These are phyloP conservation scores for Crassisporium funariophilum DNA, from an alignment of 768 basidiomycete species.

Conservation along the genomic window DNA sequence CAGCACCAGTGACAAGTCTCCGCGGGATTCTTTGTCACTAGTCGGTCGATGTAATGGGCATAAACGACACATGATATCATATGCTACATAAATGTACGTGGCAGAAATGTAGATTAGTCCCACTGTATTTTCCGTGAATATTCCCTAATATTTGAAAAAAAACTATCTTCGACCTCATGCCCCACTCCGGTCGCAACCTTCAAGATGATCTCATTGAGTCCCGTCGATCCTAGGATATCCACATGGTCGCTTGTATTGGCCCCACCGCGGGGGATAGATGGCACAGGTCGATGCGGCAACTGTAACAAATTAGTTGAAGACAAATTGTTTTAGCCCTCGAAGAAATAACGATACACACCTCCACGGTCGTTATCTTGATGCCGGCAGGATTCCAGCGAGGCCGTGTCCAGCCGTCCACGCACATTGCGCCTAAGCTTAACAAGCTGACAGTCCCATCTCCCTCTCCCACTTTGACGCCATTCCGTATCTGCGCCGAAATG, in stretches of 20 bases:
- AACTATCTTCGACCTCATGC: constrained; percentile 66
- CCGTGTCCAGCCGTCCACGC: constrained; percentile 91
- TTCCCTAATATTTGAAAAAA: constrained; percentile 77
- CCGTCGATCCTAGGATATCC: constrained; percentile 78
- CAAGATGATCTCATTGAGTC: constrained; percentile 87
- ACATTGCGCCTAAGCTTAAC: constrained; percentile 92
- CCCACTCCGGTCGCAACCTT: constrained; percentile 87
- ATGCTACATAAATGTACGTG: not conserved
- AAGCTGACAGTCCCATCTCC: constrained; percentile 94
- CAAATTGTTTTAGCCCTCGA: not conserved
- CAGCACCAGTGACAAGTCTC: no score
- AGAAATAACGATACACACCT: constrained; percentile 50
- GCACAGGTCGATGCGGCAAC: constrained; percentile 79
- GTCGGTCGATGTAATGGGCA: no score
- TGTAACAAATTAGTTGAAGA: constrained; percentile 27
- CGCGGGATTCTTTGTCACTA: no score
- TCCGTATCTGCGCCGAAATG: constrained; percentile 50
- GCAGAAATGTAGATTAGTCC: no score
- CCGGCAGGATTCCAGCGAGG: constrained; percentile 89
- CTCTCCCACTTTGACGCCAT: constrained; percentile 91
- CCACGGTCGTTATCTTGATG: constrained; percentile 85
- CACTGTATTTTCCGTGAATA: constrained; percentile 76
- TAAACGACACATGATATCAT: not conserved
- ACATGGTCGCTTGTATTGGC: constrained; percentile 92
- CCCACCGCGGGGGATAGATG: constrained; percentile 81